phyloP scores from a whole-genome alignment of 306 rosid species.

The Quercus rubra region DNA sequence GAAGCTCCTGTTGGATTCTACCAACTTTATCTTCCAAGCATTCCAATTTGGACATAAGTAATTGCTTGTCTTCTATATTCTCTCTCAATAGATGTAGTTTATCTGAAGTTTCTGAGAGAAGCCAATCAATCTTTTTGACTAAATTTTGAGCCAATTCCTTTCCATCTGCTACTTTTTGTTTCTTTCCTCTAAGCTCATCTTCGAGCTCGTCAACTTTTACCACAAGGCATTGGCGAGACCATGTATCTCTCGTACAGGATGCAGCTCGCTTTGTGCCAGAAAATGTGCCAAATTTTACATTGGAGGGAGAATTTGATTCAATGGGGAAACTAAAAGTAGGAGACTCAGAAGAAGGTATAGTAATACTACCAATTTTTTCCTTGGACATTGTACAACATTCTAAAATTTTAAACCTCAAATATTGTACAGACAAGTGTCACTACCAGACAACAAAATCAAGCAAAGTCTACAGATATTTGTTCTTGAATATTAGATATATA shows the following conservation, averaged over 20 bases:
- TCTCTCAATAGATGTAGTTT: too few species aligned
- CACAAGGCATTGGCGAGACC: constrained; percentile 52
- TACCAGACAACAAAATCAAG: background rate
- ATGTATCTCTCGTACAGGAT: constrained; percentile 71
- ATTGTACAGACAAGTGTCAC: background rate
- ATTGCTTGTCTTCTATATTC: too few species aligned
- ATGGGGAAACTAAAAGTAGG: constrained; percentile 26
- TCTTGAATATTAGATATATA: background rate
- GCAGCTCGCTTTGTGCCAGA: constrained; percentile 64
- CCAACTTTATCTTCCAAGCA: too few species aligned
- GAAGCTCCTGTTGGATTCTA: too few species aligned
- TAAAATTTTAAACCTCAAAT: background rate
- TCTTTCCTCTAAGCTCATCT: too few species aligned
- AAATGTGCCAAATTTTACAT: constrained; percentile 33
- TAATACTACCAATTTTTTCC: background rate
- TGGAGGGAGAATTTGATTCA: constrained; percentile 35
- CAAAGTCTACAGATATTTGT: background rate
- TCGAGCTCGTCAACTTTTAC: too few species aligned
- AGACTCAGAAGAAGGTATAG: too few species aligned
- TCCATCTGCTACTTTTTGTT: too few species aligned
- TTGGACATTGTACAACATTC: background rate
- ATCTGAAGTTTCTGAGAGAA: too few species aligned
- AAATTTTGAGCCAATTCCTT: too few species aligned
- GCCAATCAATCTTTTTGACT: too few species aligned
- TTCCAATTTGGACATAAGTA: too few species aligned